phyloP scores from a whole-genome alignment of 2,329 filamentous ascomycete genomes.

The Rhynchosporium secalis region DNA sequence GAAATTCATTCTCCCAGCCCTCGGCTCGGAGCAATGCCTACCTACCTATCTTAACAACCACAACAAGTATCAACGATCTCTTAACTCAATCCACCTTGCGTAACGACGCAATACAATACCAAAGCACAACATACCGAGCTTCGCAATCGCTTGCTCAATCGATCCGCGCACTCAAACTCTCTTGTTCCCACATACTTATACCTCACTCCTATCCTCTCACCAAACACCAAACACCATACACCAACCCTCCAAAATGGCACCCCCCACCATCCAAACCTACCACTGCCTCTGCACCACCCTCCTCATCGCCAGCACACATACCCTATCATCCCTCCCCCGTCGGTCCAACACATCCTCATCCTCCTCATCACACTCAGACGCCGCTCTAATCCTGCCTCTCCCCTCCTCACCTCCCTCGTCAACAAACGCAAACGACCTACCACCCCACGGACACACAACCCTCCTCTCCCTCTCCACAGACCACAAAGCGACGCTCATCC shows the following conservation, averaged over 20 bases:
- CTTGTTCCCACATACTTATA: no score
- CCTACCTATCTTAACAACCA: slow-evolving; percentile 2
- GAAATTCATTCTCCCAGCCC: no score
- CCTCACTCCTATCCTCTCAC: no score
- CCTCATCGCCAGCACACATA: slow-evolving; percentile 58
- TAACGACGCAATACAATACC: neutral
- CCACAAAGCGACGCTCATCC: slow-evolving; percentile 51
- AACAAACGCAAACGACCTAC: slow-evolving; percentile 17
- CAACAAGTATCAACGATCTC: neutral
- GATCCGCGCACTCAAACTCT: no score
- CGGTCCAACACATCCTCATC: slow-evolving; percentile 41
- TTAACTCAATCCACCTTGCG: neutral
- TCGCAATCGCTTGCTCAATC: no score
- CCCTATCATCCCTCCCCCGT: slow-evolving; percentile 52
- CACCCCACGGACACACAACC: slow-evolving; percentile 45
- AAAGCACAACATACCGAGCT: neutral
- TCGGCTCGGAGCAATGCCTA: no score
- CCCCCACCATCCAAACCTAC: slow-evolving; percentile 49
- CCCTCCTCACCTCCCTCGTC: slow-evolving; percentile 19
- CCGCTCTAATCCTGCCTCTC: slow-evolving; percentile 58
- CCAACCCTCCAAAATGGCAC: neutral
- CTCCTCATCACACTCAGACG: slow-evolving; percentile 46
- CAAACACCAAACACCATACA: neutral
- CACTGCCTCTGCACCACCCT: slow-evolving; percentile 68
- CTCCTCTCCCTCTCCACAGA: slow-evolving; percentile 51